Evolutionary conservation across 2,329 filamentous ascomycete genomes (phyloP).

Genomic region (Elsinoe perseae): DNA sequence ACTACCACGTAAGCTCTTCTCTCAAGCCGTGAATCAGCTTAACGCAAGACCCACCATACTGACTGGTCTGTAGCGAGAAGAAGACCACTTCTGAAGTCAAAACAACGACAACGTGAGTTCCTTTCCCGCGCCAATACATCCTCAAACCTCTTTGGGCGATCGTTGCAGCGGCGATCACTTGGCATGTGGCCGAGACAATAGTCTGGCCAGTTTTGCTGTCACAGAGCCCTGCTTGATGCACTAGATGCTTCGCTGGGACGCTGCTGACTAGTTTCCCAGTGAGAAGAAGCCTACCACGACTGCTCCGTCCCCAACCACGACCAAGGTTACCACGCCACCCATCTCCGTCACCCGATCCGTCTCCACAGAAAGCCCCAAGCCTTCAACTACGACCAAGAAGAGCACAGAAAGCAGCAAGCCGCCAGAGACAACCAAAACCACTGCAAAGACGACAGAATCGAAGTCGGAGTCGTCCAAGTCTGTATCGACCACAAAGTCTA

Average conservation of each 20-base stretch:
- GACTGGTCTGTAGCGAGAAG: not conserved
- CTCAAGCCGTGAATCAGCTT: not conserved
- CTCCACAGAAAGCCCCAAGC: not conserved
- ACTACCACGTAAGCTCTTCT: not conserved
- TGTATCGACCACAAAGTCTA: not conserved
- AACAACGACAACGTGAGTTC: constrained; percentile 5
- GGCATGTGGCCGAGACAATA: too few species aligned
- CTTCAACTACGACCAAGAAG: not conserved
- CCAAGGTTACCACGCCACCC: not conserved
- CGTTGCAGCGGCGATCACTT: too few species aligned
- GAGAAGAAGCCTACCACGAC: not conserved
- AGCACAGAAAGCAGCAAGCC: constrained; percentile 2
- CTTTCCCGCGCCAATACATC: too few species aligned
- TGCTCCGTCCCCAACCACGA: not conserved
- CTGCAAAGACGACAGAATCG: not conserved
- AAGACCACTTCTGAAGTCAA: constrained; percentile 1
- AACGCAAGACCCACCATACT: not conserved
- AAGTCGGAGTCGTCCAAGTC: not conserved
- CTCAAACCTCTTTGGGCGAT: too few species aligned
- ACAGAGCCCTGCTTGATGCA: too few species aligned
- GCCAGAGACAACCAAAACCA: not conserved
- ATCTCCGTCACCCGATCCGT: not conserved
- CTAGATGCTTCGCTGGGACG: not conserved
- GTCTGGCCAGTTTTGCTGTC: too few species aligned
- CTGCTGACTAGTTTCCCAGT: not conserved